These are phyloP conservation scores for Leccinum obscurum DNA, from an alignment of 768 basidiomycete genomes.

Conservation along the genomic window DNA sequence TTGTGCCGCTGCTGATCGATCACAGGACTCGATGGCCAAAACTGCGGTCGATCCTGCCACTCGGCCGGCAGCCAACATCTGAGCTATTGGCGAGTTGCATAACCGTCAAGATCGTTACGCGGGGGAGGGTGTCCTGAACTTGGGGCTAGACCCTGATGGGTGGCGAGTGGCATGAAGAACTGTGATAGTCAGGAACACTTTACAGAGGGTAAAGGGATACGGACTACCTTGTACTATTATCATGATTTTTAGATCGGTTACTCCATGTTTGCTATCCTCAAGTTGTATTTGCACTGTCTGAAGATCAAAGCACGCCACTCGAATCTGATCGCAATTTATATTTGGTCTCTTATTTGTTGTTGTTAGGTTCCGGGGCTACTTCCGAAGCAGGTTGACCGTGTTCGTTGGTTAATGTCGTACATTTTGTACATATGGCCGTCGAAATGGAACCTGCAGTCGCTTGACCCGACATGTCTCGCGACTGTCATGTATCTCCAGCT, in stretches of 20 bases:
- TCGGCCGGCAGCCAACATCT: not conserved
- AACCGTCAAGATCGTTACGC: slow-evolving; percentile 4
- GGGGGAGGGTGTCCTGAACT: slow-evolving; percentile 21
- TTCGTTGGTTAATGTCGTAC: slow-evolving; percentile 17
- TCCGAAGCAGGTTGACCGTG: slow-evolving; percentile 16
- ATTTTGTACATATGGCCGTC: slow-evolving; percentile 69
- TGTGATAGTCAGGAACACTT: too few relatives aligned
- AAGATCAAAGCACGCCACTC: not conserved
- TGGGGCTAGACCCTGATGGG: not conserved
- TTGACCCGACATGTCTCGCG: slow-evolving; percentile 65
- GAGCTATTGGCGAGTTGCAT: slow-evolving; percentile 13
- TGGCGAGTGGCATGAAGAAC: not conserved
- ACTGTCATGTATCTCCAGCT: slow-evolving; percentile 70
- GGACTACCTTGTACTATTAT: not conserved
- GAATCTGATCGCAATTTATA: not conserved
- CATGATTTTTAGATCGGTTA: not conserved
- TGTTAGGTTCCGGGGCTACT: slow-evolving; percentile 18
- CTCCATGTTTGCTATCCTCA: not conserved
- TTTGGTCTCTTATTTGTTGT: slow-evolving; percentile 7
- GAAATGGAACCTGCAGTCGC: slow-evolving; percentile 62
- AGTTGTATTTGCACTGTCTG: not conserved
- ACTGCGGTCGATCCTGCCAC: not conserved
- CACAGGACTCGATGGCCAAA: not conserved
- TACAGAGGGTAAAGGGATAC: not conserved
- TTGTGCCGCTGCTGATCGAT: not conserved